Evolutionary conservation across 345 rosid genomes (phyloP), one percentile per base, ranked within the genome.

Genomic region (Moricandia moricandioides): DNA sequence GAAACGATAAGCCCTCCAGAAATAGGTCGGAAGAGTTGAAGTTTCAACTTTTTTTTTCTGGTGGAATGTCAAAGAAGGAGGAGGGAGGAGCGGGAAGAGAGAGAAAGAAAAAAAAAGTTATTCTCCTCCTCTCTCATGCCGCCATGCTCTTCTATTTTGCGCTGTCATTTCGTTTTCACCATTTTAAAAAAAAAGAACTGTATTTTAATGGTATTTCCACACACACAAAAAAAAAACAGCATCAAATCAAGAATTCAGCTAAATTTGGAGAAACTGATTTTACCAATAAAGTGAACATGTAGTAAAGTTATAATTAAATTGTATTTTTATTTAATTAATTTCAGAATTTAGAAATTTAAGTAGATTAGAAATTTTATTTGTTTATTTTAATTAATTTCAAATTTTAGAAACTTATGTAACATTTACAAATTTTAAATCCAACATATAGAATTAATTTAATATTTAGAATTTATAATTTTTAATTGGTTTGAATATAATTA

Each of bases 41-140:
- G 40, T 40, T 62, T 70, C 70, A 69, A 69, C 75, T 63, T 70
- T 69, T 14, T 11, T 69, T 69, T 11, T 7, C 40, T 1, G 61
- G 74, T 70, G 52, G 71, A 76, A 76, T 76, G 75, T 62, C 65
- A 69, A 61, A 61, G 62, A 35, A 12, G 47, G 14, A 12, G 47
- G n/a, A 45, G 45, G 62, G 21, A 27, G 75, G 4, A 45, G 61
- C 61, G 78, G 72, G 72, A 60, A 75, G 73, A 68, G 69, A 75
- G 79, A 75, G 73, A 75, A 21, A 73, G 24, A 21, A 21, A 30
- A 21, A 21, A 30, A 67, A 21, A 21, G 33, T 58, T 26, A 55
- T 65, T 45, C 14, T 61, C 35, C 13, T 61, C 21, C 65, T 45
- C 68, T 74, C 54, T 35, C 9, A 61, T 39, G 71, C 26, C 60